A percentile compares a stretch with the other conserved stretches of the same genome.
phyloP scores from a whole-genome alignment of 1,284 basidiomycete genomes.

The Ceratobasidium sp. region DNA sequence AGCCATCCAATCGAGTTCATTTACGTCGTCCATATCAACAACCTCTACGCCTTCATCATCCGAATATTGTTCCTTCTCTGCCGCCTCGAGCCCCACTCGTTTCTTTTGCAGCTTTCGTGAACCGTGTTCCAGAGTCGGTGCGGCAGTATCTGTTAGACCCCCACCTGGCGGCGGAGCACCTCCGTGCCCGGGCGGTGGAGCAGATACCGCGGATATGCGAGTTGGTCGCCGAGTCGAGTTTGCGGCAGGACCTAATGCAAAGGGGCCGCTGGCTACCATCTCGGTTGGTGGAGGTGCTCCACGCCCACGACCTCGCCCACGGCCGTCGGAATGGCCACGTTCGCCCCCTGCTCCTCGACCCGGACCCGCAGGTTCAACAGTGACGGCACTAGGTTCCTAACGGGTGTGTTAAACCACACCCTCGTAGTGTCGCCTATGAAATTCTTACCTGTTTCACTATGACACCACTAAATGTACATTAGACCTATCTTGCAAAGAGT shows the following conservation, averaged over 20 bases:
- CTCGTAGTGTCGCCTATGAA: neutral
- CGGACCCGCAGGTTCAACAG: neutral
- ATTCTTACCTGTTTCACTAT: neutral
- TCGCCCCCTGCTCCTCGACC: conserved; percentile 47
- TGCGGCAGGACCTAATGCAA: conserved; percentile 81
- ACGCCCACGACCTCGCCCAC: conserved; percentile 55
- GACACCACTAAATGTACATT: conserved; percentile 10
- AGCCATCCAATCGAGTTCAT: conserved; percentile 86
- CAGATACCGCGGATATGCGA: conserved; percentile 44
- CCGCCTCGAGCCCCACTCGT: conserved; percentile 52
- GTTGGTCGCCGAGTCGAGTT: conserved; percentile 57
- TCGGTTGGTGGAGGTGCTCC: conserved; percentile 57
- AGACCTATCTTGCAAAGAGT: neutral
- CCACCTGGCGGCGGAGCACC: conserved; percentile 40
- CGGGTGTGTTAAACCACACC: conserved; percentile 41
- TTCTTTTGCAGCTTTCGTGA: conserved; percentile 49
- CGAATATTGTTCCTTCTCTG: conserved; percentile 72
- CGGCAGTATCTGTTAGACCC: conserved; percentile 56
- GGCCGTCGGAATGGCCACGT: conserved; percentile 59
- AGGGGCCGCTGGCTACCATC: conserved; percentile 85
- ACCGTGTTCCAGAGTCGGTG: conserved; percentile 57
- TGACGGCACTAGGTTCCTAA: conserved; percentile 30
- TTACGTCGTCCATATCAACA: conserved; percentile 85
- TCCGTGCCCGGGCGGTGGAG: conserved; percentile 55
- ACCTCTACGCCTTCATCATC: conserved; percentile 89